Evolutionary conservation across 2,329 filamentous ascomycete genomes (phyloP), one percentile per base, ranked within the genome.

Genomic region (Scedosporium apiospermum): DNA sequence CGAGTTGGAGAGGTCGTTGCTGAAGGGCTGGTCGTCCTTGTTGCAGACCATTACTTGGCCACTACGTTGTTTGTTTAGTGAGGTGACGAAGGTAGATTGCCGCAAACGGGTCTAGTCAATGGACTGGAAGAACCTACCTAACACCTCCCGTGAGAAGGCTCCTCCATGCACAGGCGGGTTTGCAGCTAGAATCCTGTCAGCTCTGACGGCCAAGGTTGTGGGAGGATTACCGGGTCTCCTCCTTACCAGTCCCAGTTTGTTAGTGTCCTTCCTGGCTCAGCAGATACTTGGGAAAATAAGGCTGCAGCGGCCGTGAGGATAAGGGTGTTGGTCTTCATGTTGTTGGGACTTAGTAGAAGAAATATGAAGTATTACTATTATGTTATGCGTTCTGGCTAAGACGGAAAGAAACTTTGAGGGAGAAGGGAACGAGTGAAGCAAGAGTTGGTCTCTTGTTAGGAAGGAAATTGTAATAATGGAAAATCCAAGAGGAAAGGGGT

Each of bases 1-100:
- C 38, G 49, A 58, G 9, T 65, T 51, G 27, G 64, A 63, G 6
- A 66, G 66, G 34, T 65, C 64, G 23, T 67, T 64, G 61, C 65
- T 67, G 65, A 68, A 65, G 60, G 66, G 68, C 18, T 65, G 65
- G 68, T 71, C 70, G 65, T 64, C 64, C 62, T 68, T 67, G 64
- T 70, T 67, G 57, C 69, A 72, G 55, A 70, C 63, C 58, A 63
- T 65, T 38, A 65, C 66, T 34, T 51, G 60, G 63, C 66, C 66
- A 21, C 67, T 65, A 44, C 61, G 61, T 21, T 30, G 21, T 66
- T 65, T 26, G 58, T 59, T 12, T 38, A 57, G 3, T 46, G 18
- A 21, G 23, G 41, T 5, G 7, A 21, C 9, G 44, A 21, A 10
- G 16, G n/a, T 21, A 21, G 6, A 49, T 49, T 18, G 44, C n/a